Conservation (phyloP, 139 green algal genomes). For the Nannochloris sp. region DNA sequence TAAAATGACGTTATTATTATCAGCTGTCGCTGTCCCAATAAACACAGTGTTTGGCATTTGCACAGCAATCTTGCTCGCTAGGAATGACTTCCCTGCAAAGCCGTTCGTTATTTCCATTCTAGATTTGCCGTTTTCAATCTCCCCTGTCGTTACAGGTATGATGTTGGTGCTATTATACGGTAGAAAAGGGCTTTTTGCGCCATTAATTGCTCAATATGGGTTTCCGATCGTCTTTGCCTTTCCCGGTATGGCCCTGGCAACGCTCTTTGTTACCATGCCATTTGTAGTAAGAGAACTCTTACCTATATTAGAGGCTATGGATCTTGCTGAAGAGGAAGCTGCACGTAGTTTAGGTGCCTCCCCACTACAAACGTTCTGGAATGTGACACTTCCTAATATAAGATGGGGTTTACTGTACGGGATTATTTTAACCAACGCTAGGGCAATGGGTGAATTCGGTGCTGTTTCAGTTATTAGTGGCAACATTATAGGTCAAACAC, state of each 20-base stretch:
- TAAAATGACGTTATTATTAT: slow-evolving; percentile 67
- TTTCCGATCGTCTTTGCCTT: slow-evolving; percentile 83
- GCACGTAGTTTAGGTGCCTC: slow-evolving; percentile 53
- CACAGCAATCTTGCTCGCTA: slow-evolving; percentile 62
- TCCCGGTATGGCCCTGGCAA: slow-evolving; percentile 78
- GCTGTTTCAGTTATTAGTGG: slow-evolving; percentile 81
- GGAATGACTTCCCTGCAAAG: slow-evolving; percentile 78
- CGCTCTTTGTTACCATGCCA: slow-evolving; percentile 83
- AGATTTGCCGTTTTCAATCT: slow-evolving; percentile 85
- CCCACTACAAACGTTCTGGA: slow-evolving; percentile 66
- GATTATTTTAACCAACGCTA: slow-evolving; percentile 82
- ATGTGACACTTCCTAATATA: slow-evolving; percentile 88
- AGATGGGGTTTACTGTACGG: slow-evolving; percentile 81
- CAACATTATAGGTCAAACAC: slow-evolving; percentile 86
- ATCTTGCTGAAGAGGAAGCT: slow-evolving; percentile 74
- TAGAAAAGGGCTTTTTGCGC: slow-evolving; percentile 74
- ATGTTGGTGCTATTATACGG: slow-evolving; percentile 88
- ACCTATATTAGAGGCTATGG: slow-evolving; percentile 74
- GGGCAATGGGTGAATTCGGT: slow-evolving; percentile 87
- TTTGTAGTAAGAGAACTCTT: slow-evolving; percentile 85
- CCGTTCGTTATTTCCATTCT: slow-evolving; percentile 66
- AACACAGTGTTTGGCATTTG: slow-evolving; percentile 74
- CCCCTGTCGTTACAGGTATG: slow-evolving; percentile 68
- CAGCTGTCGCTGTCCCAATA: slow-evolving; percentile 62
- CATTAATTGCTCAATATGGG: slow-evolving; percentile 50